phyloP scores from a whole-genome alignment of 768 basidiomycete genomes.

The Boletus edulis region DNA sequence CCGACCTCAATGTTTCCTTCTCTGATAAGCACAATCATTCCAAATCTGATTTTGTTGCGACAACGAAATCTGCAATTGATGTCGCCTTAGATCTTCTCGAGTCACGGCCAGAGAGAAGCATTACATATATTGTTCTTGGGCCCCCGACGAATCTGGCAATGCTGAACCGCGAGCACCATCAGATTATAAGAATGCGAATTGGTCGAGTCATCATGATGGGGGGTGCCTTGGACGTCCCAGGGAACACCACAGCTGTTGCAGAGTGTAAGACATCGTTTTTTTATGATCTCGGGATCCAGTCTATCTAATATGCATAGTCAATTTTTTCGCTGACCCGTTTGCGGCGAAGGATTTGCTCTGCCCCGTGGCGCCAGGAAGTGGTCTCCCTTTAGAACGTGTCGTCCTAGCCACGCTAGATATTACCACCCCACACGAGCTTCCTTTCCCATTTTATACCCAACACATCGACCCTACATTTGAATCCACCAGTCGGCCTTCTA shows the following conservation, averaged over 20 bases:
- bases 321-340: constrained; percentile 85
- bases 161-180: constrained; percentile 54
- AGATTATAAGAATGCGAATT: constrained; percentile 53
- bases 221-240: constrained; percentile 89
- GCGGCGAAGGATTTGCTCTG: constrained; percentile 71
- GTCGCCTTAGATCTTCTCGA: constrained; percentile 56
- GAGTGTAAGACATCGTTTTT: constrained; percentile 59
- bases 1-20: constrained; percentile 48
- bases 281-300: neutral
- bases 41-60: constrained; percentile 47
- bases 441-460: constrained; percentile 60
- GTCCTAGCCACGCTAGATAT: constrained; percentile 77
- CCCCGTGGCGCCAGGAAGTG: constrained; percentile 35
- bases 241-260: constrained; percentile 77
- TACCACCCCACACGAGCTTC: constrained; percentile 75
- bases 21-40: constrained; percentile 11
- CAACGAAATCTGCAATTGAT: constrained; percentile 47
- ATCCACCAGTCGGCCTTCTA: constrained; percentile 48
- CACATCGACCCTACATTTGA: constrained; percentile 63
- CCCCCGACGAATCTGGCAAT: constrained; percentile 80
- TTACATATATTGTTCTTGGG: constrained; percentile 74
- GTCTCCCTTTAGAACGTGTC: constrained; percentile 65
- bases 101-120: constrained; percentile 44
- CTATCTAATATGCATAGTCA: constrained; percentile 47
- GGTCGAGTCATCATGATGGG: constrained; percentile 89